phyloP scores from a whole-genome alignment of 2,329 filamentous ascomycete genomes.

The Thermoascus crustaceus region DNA sequence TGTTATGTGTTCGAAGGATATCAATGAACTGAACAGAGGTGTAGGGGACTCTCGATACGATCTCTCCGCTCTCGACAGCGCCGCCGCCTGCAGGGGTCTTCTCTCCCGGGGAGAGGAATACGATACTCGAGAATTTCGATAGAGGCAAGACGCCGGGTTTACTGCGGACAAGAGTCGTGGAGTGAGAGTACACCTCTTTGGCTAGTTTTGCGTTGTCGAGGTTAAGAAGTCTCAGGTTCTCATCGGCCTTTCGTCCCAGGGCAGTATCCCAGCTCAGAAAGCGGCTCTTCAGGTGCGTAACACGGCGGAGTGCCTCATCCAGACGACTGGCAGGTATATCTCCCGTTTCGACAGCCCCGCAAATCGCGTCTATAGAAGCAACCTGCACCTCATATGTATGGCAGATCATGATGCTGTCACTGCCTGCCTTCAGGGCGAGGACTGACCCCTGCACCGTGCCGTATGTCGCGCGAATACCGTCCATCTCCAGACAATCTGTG shows the following conservation, averaged over 20 bases:
- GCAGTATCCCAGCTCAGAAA: conserved; percentile 27
- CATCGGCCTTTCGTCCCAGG: conserved; percentile 11
- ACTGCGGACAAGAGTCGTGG: conserved; percentile 34
- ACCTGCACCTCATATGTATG: conserved; percentile 36
- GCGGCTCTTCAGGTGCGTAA: conserved; percentile 29
- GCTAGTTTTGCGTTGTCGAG: conserved; percentile 19
- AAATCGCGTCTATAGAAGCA: conserved; percentile 32
- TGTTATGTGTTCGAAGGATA: conserved; percentile 20
- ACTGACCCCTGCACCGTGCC: conserved; percentile 35
- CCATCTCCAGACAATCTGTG: conserved; percentile 41
- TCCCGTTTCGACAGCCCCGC: conserved; percentile 29
- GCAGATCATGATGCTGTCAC: conserved; percentile 40
- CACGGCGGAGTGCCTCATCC: conserved; percentile 26
- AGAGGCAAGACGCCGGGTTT: conserved; percentile 24
- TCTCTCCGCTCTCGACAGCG: conserved; percentile 29
- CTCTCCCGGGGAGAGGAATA: conserved; percentile 33
- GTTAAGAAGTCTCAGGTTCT: conserved; percentile 18
- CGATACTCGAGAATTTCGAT: conserved; percentile 17
- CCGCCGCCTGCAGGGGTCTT: conserved; percentile 27
- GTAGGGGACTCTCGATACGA: conserved; percentile 24
- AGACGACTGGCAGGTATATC: conserved; percentile 24
- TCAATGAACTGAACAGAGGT: conserved; percentile 25
- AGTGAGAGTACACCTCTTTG: conserved; percentile 29
- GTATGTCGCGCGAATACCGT: conserved; percentile 34
- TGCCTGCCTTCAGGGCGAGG: conserved; percentile 35